These are phyloP conservation scores for Arabidopsis suecica DNA, from an alignment of 345 rosid species.

Conservation along the genomic window DNA sequence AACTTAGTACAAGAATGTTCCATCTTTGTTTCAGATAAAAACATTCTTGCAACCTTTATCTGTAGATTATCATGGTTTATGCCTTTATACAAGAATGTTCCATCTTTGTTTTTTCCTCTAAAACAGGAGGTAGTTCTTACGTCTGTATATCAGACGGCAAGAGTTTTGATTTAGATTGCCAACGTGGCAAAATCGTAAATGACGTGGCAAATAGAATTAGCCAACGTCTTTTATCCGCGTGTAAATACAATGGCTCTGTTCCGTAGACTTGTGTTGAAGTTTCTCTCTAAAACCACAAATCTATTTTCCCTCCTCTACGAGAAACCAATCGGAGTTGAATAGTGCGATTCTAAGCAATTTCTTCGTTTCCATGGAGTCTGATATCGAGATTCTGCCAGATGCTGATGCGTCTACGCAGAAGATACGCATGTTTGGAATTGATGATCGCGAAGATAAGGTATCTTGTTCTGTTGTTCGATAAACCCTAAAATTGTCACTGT, in stretches of 20 bases:
- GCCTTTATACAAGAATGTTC: neutral
- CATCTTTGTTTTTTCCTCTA: neutral
- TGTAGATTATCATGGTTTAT: constrained; percentile 22
- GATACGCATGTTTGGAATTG: constrained; percentile 37
- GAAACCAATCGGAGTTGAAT: constrained; percentile 21
- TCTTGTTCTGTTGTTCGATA: neutral
- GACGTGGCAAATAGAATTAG: constrained; percentile 31
- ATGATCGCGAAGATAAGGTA: constrained; percentile 53
- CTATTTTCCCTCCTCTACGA: constrained; percentile 8
- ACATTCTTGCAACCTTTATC: constrained; percentile 20
- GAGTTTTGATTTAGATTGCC: no score
- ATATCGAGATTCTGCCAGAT: constrained; percentile 20
- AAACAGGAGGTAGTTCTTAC: constrained; percentile 18
- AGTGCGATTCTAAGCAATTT: constrained; percentile 1
- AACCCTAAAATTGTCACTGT: constrained; percentile 13
- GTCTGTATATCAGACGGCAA: neutral
- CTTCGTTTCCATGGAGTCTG: constrained; percentile 30
- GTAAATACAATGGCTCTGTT: neutral
- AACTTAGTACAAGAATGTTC: no score
- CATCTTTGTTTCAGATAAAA: constrained; percentile 15
- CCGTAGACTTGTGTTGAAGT: neutral
- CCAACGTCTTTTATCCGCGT: constrained; percentile 22
- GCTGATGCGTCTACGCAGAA: constrained; percentile 41
- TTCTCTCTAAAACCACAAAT: constrained; percentile 8
- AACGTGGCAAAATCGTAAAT: constrained; percentile 5